Base-by-base conservation (phyloP, 2,329 filamentous ascomycete species). In the Trichophyton equinum region DNA sequence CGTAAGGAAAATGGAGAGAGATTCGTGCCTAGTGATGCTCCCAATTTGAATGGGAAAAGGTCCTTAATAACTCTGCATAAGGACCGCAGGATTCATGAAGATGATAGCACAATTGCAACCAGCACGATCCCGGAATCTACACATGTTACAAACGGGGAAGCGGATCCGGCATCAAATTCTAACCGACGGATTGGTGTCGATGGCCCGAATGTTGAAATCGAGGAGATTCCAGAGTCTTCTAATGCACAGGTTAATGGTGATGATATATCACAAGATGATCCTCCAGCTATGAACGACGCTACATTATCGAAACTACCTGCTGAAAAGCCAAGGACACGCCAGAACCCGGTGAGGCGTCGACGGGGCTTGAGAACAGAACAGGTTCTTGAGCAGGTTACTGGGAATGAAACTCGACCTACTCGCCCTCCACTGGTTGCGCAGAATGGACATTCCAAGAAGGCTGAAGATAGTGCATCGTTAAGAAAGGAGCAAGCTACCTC, bases 41-140 rank as follows among this genome's bases (percentile, higher is more conserved):
- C 38, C 8, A 59, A 61, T 59, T 44, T n/a, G 47, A 59, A 59
- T 51, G 40, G 56, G 30, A 61, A 59, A 15, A 56, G 56, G 25
- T 40, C 59, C 13, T 47, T 42, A 4, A n/a, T 56, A n/a, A 15
- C 9, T 13, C 56, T 25, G 1, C n/a, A 9, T 27, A n/a, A 4
- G 5, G 56, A 20, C 1, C 9, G 5, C n/a, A 27, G 36, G 9
- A 8, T 4, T 15, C 9, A 9, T 27, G 36, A 30, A 6, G 11
- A 44, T 9, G 9, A 58, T 18, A 27, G 13, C 18, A 11, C 4
- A 5, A 18, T 25, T 22, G 27, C 27, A 30, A 30, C 27, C 6
- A 5, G 22, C 9, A 8, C 3, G 6, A 30, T 25, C 15, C 40
- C 11, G 15, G 13, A 5, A 3, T 42, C 38, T 18, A 42, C 20